Evolutionary conservation across 169 alveolate species (phyloP).

Genomic region (Cryptosporidium bovis): DNA sequence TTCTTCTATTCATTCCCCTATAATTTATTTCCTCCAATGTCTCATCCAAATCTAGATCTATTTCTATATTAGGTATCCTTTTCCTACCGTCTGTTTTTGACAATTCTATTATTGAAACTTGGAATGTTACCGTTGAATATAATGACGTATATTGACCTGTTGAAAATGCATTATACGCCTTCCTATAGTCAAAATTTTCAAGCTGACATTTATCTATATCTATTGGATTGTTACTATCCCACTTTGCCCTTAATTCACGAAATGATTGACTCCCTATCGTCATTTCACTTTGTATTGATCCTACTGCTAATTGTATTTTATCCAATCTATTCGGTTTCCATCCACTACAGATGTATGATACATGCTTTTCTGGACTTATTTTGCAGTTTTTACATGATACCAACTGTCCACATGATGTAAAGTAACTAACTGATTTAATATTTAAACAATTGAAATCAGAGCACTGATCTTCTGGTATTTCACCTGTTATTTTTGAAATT

Average conservation of each 20-base stretch:
- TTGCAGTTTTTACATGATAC: constrained; percentile 22
- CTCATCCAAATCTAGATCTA: constrained; percentile 55
- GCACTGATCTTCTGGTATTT: constrained; percentile 54
- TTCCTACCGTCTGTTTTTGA: background rate
- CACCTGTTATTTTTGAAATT: constrained; percentile 4
- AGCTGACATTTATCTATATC: constrained; percentile 38
- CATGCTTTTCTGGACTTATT: constrained; percentile 5
- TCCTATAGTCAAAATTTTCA: constrained; percentile 46
- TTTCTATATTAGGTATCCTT: constrained; percentile 28
- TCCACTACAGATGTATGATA: constrained; percentile 5
- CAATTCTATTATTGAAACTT: background rate
- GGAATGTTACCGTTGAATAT: constrained; percentile 41
- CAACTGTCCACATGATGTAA: constrained; percentile 41
- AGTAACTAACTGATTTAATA: constrained; percentile 4
- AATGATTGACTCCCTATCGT: constrained; percentile 20
- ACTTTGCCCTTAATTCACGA: constrained; percentile 22
- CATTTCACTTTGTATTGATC: constrained; percentile 6
- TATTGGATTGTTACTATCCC: constrained; percentile 33
- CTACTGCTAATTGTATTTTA: constrained; percentile 7
- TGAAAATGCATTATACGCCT: constrained; percentile 50
- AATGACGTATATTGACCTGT: constrained; percentile 29
- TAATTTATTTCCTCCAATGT: constrained; percentile 36
- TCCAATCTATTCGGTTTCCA: constrained; percentile 26
- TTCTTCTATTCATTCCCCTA: constrained; percentile 3
- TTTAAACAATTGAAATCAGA: constrained; percentile 17